Evolutionary conservation across 805 yeast species (phyloP).

Genomic region (Candida corydali): DNA sequence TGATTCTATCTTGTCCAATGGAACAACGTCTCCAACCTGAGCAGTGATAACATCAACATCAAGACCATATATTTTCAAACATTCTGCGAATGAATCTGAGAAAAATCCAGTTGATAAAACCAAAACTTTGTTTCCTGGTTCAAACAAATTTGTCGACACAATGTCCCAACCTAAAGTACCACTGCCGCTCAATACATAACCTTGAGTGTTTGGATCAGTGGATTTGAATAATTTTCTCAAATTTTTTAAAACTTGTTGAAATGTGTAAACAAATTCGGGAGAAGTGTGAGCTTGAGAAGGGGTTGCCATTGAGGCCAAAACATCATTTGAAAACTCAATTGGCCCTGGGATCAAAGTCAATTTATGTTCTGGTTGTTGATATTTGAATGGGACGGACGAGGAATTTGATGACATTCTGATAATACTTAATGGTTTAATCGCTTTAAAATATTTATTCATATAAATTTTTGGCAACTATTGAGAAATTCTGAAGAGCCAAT

Average conservation of each 20-base stretch:
- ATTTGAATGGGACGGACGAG: slow-evolving; percentile 5
- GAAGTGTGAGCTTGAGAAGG: slow-evolving; percentile 90
- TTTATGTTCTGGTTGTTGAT: slow-evolving; percentile 38
- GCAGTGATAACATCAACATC: slow-evolving; percentile 72
- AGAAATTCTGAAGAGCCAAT: neutral
- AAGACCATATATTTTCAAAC: slow-evolving; percentile 67
- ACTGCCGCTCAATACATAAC: slow-evolving; percentile 79
- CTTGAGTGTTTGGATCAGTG: slow-evolving; percentile 60
- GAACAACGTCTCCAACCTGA: slow-evolving; percentile 67
- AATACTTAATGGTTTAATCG: neutral
- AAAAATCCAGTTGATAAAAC: slow-evolving; percentile 90
- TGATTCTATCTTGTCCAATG: slow-evolving; percentile 50
- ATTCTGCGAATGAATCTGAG: slow-evolving; percentile 55
- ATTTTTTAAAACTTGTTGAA: slow-evolving; percentile 63
- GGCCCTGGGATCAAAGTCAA: slow-evolving; percentile 80
- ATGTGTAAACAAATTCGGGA: slow-evolving; percentile 73
- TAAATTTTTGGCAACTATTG: neutral
- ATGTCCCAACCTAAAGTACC: slow-evolving; percentile 97
- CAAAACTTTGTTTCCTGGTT: slow-evolving; percentile 64
- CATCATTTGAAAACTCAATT: slow-evolving; percentile 76
- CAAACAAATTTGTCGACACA: slow-evolving; percentile 70
- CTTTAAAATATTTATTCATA: slow-evolving; percentile 2
- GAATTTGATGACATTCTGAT: slow-evolving; percentile 8
- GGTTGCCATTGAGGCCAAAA: slow-evolving; percentile 72
- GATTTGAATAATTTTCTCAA: slow-evolving; percentile 75